Conservation (phyloP, 208 protist species). For the Crithidia expoeki region DNA sequence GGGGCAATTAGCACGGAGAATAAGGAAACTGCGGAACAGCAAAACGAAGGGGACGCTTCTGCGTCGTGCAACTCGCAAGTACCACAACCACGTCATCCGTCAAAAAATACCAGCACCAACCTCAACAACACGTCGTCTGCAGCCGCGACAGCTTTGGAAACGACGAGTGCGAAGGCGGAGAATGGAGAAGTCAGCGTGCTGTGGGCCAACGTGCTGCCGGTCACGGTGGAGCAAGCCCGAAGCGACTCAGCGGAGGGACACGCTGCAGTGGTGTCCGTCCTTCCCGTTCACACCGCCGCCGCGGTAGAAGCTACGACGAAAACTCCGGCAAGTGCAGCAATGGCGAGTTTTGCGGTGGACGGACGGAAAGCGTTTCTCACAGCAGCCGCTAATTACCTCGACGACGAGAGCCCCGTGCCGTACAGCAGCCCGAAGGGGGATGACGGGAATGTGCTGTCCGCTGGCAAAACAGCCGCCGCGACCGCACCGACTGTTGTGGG, state of each 20-base stretch:
- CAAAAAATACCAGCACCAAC: neutral
- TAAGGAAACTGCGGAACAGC: too few species aligned
- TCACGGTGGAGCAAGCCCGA: too few species aligned
- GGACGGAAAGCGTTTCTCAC: constrained; percentile 30
- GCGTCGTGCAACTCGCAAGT: too few species aligned
- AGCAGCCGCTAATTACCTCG: neutral
- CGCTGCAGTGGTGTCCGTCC: neutral
- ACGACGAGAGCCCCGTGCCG: constrained; percentile 7
- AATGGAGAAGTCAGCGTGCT: neutral
- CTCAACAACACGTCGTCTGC: neutral
- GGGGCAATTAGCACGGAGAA: neutral
- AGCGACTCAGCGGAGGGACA: neutral
- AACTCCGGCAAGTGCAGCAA: neutral
- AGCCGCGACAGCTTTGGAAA: neutral
- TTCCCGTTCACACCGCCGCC: neutral
- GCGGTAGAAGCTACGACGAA: neutral
- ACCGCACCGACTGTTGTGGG: neutral
- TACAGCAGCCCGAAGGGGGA: neutral
- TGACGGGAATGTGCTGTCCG: neutral
- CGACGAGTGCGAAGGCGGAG: neutral
- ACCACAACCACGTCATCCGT: neutral
- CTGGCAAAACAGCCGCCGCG: neutral
- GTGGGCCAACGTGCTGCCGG: too few species aligned
- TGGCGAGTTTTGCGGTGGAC: neutral
- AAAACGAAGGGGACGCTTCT: too few species aligned